Conservation (phyloP, 2,329 filamentous ascomycete genomes). For the Amphichorda felina region DNA sequence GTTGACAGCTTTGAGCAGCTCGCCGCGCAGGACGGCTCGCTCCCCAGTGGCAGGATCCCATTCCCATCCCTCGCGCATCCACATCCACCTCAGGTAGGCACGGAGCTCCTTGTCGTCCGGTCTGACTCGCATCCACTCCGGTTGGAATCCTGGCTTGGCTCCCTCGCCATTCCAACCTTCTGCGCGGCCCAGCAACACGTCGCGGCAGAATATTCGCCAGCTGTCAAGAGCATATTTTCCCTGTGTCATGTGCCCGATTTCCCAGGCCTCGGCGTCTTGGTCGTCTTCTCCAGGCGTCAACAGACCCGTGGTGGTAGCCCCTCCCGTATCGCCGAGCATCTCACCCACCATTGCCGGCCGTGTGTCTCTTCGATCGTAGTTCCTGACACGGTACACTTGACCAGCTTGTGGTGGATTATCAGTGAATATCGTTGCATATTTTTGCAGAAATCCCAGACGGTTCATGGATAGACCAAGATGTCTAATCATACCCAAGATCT, state of each 20-base stretch:
- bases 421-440: constrained; percentile 59
- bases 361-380: constrained; percentile 29
- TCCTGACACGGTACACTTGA: constrained; percentile 38
- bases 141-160: constrained; percentile 47
- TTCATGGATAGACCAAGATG: constrained; percentile 61
- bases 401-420: constrained; percentile 46
- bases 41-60: constrained; percentile 69
- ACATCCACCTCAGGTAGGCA: constrained; percentile 82
- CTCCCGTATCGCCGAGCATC: neutral
- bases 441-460: constrained; percentile 56
- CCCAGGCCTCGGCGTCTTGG: constrained; percentile 45
- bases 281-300: neutral
- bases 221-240: constrained; percentile 78
- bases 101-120: constrained; percentile 82
- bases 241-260: constrained; percentile 75
- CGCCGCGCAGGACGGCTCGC: constrained; percentile 36
- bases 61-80: constrained; percentile 73
- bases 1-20: constrained; percentile 43
- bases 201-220: constrained; percentile 89
- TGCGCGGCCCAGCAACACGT: constrained; percentile 56
- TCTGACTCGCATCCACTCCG: constrained; percentile 82
- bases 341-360: constrained; percentile 1
- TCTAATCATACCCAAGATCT: constrained; percentile 50
- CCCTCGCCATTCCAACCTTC: constrained; percentile 53
- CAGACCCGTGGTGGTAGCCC: neutral